Conservation (phyloP, 1,139 yeast genomes). For the Hyphopichia fennica region DNA sequence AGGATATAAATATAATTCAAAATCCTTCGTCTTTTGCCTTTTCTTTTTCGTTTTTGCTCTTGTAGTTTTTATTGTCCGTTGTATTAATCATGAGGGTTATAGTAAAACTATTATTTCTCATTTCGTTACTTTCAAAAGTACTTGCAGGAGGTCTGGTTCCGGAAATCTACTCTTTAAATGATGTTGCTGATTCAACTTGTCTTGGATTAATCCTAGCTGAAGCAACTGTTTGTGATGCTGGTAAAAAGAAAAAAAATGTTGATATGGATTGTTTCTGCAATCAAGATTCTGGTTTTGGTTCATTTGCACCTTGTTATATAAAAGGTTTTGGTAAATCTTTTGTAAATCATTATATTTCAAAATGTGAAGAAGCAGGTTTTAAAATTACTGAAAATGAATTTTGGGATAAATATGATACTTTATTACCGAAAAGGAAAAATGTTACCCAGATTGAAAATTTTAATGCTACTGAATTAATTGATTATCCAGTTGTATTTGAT, state of each 20-base stretch:
- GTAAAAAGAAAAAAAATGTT: background rate
- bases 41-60: no score
- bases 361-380: constrained; percentile 9
- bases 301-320: constrained; percentile 16
- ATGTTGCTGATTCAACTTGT: background rate
- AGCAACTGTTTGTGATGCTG: constrained; percentile 1
- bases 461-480: constrained; percentile 14
- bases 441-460: constrained; percentile 9
- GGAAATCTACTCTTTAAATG: background rate
- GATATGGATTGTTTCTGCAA: constrained; percentile 15
- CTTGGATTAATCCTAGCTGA: background rate
- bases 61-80: background rate
- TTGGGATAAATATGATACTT: constrained; percentile 9
- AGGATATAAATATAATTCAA: no score
- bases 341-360: constrained; percentile 9
- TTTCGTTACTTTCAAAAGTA: background rate
- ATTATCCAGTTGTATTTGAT: constrained; percentile 11
- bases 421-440: constrained; percentile 7
- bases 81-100: background rate
- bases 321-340: constrained; percentile 13
- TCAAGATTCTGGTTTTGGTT: constrained; percentile 16
- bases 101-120: background rate
- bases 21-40: no score
- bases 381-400: constrained; percentile 9
- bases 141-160: background rate